Evolutionary conservation across 2,329 filamentous ascomycete species (phyloP).

Genomic region (Sphaceloma murrayae): DNA sequence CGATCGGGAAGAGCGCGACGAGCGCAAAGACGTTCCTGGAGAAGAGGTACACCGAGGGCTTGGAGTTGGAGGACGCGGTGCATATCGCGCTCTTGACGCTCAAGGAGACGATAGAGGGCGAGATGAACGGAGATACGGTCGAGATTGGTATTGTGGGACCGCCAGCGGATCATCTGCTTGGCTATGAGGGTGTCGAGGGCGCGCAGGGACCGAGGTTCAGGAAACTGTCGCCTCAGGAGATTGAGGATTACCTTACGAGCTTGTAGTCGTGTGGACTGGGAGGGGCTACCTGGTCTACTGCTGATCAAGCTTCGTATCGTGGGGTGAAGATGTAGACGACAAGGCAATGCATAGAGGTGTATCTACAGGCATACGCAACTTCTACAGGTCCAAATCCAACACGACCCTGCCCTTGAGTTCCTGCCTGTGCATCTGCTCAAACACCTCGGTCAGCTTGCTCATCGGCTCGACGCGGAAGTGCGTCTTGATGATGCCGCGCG

Average conservation of each 20-base stretch:
- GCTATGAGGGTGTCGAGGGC: slow-evolving; percentile 79
- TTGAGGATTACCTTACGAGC: slow-evolving; percentile 98
- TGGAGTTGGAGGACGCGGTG: slow-evolving; percentile 96
- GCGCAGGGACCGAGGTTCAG: slow-evolving; percentile 79
- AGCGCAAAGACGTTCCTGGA: slow-evolving; percentile 98
- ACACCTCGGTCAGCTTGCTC: slow-evolving; percentile 38
- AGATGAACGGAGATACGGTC: slow-evolving; percentile 98
- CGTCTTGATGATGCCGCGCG: slow-evolving; percentile 38
- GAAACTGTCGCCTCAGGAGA: slow-evolving; percentile 93
- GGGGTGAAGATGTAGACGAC: slow-evolving; percentile 1
- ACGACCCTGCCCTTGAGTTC: slow-evolving; percentile 41
- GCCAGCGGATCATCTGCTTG: slow-evolving; percentile 84
- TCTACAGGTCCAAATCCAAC: slow-evolving; percentile 31
- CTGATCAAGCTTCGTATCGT: no score
- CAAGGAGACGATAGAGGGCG: slow-evolving; percentile 98
- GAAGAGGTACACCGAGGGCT: slow-evolving; percentile 94
- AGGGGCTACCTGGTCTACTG: no score
- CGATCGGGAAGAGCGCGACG: slow-evolving; percentile 96
- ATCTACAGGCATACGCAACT: not conserved
- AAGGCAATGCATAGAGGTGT: not conserved
- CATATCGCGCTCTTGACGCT: slow-evolving; percentile 94
- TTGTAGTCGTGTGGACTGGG: no score
- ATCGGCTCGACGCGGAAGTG: slow-evolving; percentile 39
- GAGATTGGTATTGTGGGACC: slow-evolving; percentile 97
- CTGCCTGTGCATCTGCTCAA: slow-evolving; percentile 39